These are phyloP conservation scores for Polygonum maritimum DNA, from an alignment of 148 eudicot genomes.

Conservation along the genomic window DNA sequence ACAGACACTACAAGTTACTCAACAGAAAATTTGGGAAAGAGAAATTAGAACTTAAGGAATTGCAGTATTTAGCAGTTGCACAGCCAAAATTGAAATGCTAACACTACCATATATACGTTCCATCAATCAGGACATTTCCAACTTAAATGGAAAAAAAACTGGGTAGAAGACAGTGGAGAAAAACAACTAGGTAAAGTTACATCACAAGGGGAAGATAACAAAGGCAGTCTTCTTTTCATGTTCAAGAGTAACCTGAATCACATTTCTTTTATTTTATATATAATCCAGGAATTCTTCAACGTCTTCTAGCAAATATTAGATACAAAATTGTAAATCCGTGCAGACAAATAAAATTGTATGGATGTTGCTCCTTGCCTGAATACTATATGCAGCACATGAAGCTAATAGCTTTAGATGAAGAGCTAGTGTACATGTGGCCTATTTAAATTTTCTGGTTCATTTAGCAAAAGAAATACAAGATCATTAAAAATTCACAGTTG, in stretches of 20 bases:
- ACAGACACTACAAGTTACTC: constrained; percentile 1
- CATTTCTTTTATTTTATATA: neutral
- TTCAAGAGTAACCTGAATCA: neutral
- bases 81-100: neutral
- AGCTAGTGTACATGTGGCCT: neutral
- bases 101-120: neutral
- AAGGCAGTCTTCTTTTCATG: no score
- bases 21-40: neutral
- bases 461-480: neutral
- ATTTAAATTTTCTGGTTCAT: neutral
- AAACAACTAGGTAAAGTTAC: no score
- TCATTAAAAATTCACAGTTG: neutral
- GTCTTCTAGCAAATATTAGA: neutral
- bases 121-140: neutral
- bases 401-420: neutral
- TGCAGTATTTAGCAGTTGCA: neutral
- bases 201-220: no score
- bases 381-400: neutral
- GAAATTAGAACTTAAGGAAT: neutral
- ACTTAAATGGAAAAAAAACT: neutral
- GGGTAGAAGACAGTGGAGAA: no score
- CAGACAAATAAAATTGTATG: neutral
- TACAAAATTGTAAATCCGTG: no score
- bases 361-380: neutral
- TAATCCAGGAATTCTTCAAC: neutral